phyloP scores from a whole-genome alignment of 768 basidiomycete species.

The Boletus subcaerulescens region DNA sequence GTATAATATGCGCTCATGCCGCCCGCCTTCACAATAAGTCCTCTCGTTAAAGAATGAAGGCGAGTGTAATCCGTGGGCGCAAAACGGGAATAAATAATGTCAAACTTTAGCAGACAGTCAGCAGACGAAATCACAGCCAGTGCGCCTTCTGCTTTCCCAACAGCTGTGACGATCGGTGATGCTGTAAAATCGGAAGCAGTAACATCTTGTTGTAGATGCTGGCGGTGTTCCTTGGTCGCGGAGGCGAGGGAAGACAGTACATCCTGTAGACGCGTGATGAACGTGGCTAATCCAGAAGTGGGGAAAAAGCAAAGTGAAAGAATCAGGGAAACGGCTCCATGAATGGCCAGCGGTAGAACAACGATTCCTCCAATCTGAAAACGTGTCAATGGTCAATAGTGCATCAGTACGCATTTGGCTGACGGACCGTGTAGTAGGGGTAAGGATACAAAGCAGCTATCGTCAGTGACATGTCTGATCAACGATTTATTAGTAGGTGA shows the following conservation, averaged over 20 bases:
- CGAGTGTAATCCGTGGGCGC: conserved; percentile 51
- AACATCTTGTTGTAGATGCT: conserved; percentile 40
- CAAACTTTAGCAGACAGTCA: conserved; percentile 50
- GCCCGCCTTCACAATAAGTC: conserved; percentile 52
- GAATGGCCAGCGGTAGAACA: conserved; percentile 55
- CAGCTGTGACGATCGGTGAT: conserved; percentile 31
- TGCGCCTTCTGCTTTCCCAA: conserved; percentile 43
- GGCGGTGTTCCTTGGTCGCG: conserved; percentile 45
- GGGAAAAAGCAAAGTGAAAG: conserved; percentile 60
- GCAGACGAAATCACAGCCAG: conserved; percentile 51
- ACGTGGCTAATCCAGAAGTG: conserved; percentile 55
- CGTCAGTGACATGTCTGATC: conserved; percentile 54
- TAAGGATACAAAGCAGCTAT: conserved; percentile 61
- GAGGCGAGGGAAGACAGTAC: conserved; percentile 48
- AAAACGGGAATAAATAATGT: conserved; percentile 60
- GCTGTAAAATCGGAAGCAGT: conserved; percentile 35
- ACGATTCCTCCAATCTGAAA: conserved; percentile 47
- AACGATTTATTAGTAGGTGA: background rate
- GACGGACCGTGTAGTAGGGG: conserved; percentile 52
- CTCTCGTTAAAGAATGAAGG: conserved; percentile 51
- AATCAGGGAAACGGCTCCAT: conserved; percentile 53
- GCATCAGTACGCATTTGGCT: background rate
- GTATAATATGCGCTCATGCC: conserved; percentile 62
- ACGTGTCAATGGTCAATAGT: background rate
- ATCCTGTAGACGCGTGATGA: conserved; percentile 45